Evolutionary conservation across 257 asterid species (phyloP), one percentile per base, ranked within the genome.

Genomic region (Scutellaria minor): DNA sequence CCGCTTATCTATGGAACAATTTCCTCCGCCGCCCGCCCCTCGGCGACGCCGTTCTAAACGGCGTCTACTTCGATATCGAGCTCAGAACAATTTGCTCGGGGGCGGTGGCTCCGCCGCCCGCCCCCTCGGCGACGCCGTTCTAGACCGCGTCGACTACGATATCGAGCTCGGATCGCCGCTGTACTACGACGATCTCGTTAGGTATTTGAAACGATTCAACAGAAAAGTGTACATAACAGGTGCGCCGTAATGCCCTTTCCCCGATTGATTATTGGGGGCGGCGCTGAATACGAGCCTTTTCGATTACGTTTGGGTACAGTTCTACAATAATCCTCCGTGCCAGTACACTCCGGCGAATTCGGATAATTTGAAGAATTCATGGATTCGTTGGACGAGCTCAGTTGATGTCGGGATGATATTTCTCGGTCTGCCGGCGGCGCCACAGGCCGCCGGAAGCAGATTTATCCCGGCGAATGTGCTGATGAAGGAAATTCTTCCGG

Each of bases 221-320:
- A 48, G 15, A 12, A 13, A 7, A 57, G 95, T 89, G 13, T 80
- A 79, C 60, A 55, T 89, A 1, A 48, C 83, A 1, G 96, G 89
- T 5, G 96, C 96, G 20, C 96, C 97, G 61, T 96, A 85, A 80
- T 90, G 97, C 52, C 92, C 92, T 7, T 88, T 85, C 55, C 97
- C 97, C 2, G 96, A 90, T 57, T 71, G 72, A 7, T 37, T 69
- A 12, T 3, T 90, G 39, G 85, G 85, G 22, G 44, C 77, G 20
- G 90, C 96, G 56, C 78, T 90, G 46, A 70, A 75, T 6, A 79
- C 93, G 24, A 78, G 81, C 27, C 71, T 81, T 1, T 88, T 88
- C 67, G 94, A 90, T 70, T 90, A 72, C 18, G 89, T 90, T 9
- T 90, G 94, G 96, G 75, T 90, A 5, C 97, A 87, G 35, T 87